These are phyloP conservation scores for Zelopaecilomyces penicillatus DNA, from an alignment of 2,329 filamentous ascomycete genomes.

Conservation along the genomic window DNA sequence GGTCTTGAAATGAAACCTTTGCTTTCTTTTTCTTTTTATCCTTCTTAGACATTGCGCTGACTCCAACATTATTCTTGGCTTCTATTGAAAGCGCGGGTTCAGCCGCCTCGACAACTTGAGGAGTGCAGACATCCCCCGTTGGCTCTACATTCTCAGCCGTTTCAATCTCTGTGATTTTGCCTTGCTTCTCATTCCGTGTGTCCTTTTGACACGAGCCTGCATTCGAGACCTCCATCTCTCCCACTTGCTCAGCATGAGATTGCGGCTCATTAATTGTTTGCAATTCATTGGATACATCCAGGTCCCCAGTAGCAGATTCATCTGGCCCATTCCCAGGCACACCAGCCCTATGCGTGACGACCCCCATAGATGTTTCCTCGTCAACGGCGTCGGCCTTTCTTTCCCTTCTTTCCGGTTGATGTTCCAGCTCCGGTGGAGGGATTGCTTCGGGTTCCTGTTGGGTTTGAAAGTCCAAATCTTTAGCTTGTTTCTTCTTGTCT, in stretches of 20 bases:
- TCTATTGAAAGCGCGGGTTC: constrained; percentile 7
- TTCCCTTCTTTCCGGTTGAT: background rate
- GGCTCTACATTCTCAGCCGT: constrained; percentile 9
- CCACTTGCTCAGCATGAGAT: too few species aligned
- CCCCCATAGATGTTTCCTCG: background rate
- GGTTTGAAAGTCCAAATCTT: constrained; percentile 21
- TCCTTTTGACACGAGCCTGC: too few species aligned
- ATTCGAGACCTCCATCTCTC: too few species aligned
- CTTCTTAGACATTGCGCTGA: constrained; percentile 14
- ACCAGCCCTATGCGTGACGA: background rate
- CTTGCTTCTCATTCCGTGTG: constrained; percentile 6
- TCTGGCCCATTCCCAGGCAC: background rate
- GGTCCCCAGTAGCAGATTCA: background rate
- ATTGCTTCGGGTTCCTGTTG: constrained; percentile 20
- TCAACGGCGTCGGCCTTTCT: background rate
- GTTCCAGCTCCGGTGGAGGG: constrained; percentile 6
- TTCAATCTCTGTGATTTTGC: constrained; percentile 9
- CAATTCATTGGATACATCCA: too few species aligned
- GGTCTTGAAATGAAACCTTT: too few species aligned
- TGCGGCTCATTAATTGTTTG: too few species aligned
- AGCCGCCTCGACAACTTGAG: constrained; percentile 6
- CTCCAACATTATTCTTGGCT: constrained; percentile 4
- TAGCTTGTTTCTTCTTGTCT: constrained; percentile 27
- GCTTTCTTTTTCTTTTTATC: constrained; percentile 23
- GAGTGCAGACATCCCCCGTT: constrained; percentile 5